Conservation (phyloP, 208 protist species). For the Trichomonas tenax region DNA sequence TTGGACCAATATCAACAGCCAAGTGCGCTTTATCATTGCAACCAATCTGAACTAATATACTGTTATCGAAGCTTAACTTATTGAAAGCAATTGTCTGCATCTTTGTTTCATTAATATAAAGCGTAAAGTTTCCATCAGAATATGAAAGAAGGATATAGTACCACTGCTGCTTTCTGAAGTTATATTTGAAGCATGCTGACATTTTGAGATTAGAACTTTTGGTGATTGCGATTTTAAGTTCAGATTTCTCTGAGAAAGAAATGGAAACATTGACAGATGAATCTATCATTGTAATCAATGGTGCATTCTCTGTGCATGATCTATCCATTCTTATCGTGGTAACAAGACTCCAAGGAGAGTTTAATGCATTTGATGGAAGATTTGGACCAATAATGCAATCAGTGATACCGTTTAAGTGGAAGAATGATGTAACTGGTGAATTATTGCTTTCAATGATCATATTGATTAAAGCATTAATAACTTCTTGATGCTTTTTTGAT, state of each 20-base stretch:
- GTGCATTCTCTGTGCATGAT: background rate
- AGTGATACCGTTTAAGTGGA: background rate
- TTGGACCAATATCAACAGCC: background rate
- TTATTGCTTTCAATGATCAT: background rate
- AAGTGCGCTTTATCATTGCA: background rate
- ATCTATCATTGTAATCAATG: background rate
- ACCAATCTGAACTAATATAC: background rate
- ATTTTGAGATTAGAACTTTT: background rate
- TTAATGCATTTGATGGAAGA: background rate
- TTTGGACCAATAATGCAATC: background rate
- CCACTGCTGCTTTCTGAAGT: background rate
- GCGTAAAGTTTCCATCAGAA: background rate
- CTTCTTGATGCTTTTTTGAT: background rate
- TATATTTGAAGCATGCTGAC: background rate
- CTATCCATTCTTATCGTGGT: background rate
- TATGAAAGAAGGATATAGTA: background rate
- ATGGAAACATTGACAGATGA: background rate
- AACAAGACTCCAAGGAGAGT: background rate
- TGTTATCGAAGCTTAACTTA: background rate
- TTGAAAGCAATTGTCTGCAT: background rate
- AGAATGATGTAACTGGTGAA: background rate
- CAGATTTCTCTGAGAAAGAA: background rate
- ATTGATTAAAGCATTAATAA: background rate
- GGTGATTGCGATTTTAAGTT: background rate
- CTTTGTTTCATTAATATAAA: background rate